A percentile compares a stretch with the other conserved stretches of the same genome.
Conservation (phyloP, 1,284 basidiomycete species). For the Rhodotorula sp. region DNA sequence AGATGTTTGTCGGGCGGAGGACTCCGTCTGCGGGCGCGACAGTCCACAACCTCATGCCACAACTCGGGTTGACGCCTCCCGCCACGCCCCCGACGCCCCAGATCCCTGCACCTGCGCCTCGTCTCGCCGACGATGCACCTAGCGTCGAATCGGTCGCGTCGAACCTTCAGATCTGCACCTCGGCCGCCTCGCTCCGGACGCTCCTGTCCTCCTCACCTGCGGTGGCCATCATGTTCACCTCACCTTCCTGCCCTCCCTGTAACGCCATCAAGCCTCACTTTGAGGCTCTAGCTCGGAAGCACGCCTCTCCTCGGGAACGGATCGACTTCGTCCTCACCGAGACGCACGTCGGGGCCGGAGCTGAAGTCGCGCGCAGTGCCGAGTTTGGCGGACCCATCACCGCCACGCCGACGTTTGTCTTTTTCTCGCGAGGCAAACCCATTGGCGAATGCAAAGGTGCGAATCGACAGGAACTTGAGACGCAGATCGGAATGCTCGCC, state of each 20-base stretch:
- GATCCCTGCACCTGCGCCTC: neutral
- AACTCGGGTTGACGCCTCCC: conserved; percentile 15
- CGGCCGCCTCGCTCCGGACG: conserved; percentile 40
- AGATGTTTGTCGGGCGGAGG: conserved; percentile 36
- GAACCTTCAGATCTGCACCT: conserved; percentile 40
- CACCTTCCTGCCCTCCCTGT: conserved; percentile 47
- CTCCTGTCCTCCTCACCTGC: conserved; percentile 24
- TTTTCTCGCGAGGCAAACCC: conserved; percentile 42
- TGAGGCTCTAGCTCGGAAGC: conserved; percentile 43
- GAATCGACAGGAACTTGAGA: conserved; percentile 44
- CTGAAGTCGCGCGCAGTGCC: conserved; percentile 21
- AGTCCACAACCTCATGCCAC: conserved; percentile 25
- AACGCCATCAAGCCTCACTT: conserved; percentile 46
- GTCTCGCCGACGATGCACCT: conserved; percentile 1
- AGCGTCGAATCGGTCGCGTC: conserved; percentile 16
- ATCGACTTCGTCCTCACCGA: conserved; percentile 47
- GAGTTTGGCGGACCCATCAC: conserved; percentile 37
- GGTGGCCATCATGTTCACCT: conserved; percentile 48
- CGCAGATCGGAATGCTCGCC: conserved; percentile 44
- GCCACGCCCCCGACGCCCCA: neutral
- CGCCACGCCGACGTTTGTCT: conserved; percentile 48
- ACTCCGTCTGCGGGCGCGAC: conserved; percentile 17
- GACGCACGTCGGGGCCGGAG: conserved; percentile 39
- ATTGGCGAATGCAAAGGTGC: conserved; percentile 46
- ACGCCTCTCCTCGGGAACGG: conserved; percentile 31